Base-by-base conservation (phyloP, 352 stramenopile genomes). In the Phytopythium chamaehyphon region DNA sequence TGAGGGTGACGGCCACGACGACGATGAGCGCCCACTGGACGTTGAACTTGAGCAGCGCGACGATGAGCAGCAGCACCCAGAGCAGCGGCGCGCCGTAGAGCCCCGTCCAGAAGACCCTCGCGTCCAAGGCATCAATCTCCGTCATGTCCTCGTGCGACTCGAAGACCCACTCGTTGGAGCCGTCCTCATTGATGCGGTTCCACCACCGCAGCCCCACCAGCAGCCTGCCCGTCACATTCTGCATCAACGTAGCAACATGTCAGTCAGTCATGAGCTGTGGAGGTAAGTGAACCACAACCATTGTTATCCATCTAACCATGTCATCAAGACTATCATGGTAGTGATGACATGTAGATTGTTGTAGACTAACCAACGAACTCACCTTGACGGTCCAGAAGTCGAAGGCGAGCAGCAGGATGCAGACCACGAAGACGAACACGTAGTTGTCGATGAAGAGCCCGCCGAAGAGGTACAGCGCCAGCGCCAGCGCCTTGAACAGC, bases 331-430 rank as follows among this genome's bases (percentile, higher is more conserved):
- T n/a, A n/a, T n/a, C n/a, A n/a, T n/a, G n/a, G n/a, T n/a, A n/a
- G n/a, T n/a, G n/a, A n/a, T n/a, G n/a, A n/a, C n/a, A n/a, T n/a
- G n/a, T n/a, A n/a, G n/a, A n/a, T n/a, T n/a, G n/a, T n/a, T n/a
- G n/a, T n/a, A n/a, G n/a, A n/a, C n/a, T n/a, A n/a, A n/a, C n/a
- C n/a, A n/a, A n/a, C n/a, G 11, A 2, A 61, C 60, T 15, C 51
- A 87, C 76, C 69, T 99, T 99, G 26, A 99, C 96, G 0, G 96
- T 97, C 96, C 96, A 99, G 69, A 99, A 99, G 72, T 99, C 97
- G 44, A 98, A 98, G 9, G 96, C 92, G 31, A 98, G 57, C 2
- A 98, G 67, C 18, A 99, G 60, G 42, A 99, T 98, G 68, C 92
- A 98, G 16, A 98, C 60, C 21, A 99, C 96, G 23, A 97, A 98